Conservation (phyloP, 75 land plant species). For the Pinus albicaulis region DNA sequence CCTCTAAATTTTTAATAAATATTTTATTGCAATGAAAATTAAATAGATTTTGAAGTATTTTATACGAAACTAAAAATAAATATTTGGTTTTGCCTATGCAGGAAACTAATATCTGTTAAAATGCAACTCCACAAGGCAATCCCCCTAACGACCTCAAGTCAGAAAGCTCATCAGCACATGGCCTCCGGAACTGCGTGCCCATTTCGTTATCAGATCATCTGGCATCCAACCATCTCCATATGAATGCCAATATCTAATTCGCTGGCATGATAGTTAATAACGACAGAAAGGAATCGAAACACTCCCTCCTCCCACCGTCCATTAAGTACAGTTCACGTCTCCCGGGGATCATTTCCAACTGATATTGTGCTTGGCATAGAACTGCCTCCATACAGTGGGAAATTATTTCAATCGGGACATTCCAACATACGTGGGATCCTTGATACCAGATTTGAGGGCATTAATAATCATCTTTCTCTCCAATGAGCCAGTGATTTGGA, state of each 20-base stretch:
- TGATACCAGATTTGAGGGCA: slow-evolving; percentile 92
- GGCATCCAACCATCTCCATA: slow-evolving; percentile 49
- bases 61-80: slow-evolving; percentile 58
- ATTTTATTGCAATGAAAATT: too few species aligned
- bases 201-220: slow-evolving; percentile 30
- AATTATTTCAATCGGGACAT: slow-evolving; percentile 57
- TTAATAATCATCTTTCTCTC: slow-evolving; percentile 96
- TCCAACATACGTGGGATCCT: slow-evolving; percentile 37
- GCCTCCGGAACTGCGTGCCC: slow-evolving; percentile 88
- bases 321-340: slow-evolving; percentile 94
- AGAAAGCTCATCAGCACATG: slow-evolving; percentile 68
- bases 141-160: slow-evolving; percentile 74
- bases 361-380: slow-evolving; percentile 56
- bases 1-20: too few species aligned
- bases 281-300: slow-evolving; percentile 91
- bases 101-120: slow-evolving; percentile 86
- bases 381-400: slow-evolving; percentile 22
- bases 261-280: slow-evolving; percentile 89
- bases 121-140: slow-evolving; percentile 60
- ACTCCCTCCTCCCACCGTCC: slow-evolving; percentile 34
- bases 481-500: slow-evolving; percentile 91
- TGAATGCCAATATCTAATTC: slow-evolving; percentile 43
- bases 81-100: slow-evolving; percentile 88
- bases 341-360: slow-evolving; percentile 84
- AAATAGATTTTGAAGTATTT: too few species aligned